phyloP scores from a whole-genome alignment of 441 rosid genomes.

The Kokia cookei region DNA sequence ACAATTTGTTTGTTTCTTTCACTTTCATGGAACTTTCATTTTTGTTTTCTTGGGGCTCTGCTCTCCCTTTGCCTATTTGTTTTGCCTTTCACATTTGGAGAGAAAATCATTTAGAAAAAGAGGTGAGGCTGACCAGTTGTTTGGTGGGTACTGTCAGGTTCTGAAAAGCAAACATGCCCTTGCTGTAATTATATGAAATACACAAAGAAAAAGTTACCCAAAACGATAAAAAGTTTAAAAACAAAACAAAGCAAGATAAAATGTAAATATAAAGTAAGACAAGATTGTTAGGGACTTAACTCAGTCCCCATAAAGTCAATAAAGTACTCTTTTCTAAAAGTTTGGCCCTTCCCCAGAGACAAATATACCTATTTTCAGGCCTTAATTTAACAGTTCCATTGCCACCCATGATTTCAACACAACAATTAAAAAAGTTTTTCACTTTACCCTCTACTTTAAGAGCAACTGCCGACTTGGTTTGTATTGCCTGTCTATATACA shows the following conservation, averaged over 20 bases:
- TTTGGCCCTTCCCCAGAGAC: slow-evolving; percentile 24
- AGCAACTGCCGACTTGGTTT: not conserved
- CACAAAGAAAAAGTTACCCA: slow-evolving; percentile 10
- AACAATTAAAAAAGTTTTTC: not conserved
- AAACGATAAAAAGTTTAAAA: not conserved
- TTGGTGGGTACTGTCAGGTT: slow-evolving; percentile 30
- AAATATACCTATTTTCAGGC: slow-evolving; percentile 21
- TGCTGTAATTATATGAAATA: slow-evolving; percentile 11
- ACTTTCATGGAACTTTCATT: slow-evolving; percentile 38
- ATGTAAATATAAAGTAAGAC: slow-evolving; percentile 25
- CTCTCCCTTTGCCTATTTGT: not conserved
- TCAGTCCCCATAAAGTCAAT: slow-evolving; percentile 26
- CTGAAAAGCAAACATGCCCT: slow-evolving; percentile 42
- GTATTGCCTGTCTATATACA: not conserved
- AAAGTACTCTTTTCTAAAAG: slow-evolving; percentile 21
- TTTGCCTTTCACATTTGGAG: not conserved
- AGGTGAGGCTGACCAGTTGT: slow-evolving; percentile 12
- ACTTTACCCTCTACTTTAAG: not conserved
- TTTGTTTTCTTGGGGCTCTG: slow-evolving; percentile 26
- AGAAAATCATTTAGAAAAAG: not conserved
- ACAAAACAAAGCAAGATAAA: not conserved
- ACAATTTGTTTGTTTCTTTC: slow-evolving; percentile 21
- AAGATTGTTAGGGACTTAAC: slow-evolving; percentile 17
- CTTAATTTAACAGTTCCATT: not conserved
- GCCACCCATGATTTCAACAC: not conserved